Conservation (phyloP, 768 basidiomycete genomes). For the Termitomyces sp. region DNA sequence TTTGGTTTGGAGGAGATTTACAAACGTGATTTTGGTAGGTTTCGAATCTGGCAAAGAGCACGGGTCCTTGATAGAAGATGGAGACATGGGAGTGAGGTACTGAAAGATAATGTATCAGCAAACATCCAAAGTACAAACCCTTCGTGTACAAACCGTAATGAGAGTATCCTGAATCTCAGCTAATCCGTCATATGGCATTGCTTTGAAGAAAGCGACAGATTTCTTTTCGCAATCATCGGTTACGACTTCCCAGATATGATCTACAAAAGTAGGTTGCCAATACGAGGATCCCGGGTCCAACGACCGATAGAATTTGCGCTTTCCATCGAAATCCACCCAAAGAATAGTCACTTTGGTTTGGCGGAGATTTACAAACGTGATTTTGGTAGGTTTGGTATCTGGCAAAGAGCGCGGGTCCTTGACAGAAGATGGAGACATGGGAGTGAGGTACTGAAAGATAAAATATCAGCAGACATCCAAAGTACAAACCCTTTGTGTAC, state of each 20-base stretch:
- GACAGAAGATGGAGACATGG: background rate
- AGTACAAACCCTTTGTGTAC: background rate
- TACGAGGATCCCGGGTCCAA: background rate
- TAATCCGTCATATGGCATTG: background rate
- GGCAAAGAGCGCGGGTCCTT: background rate
- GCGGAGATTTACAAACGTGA: constrained; percentile 10
- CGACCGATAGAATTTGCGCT: background rate
- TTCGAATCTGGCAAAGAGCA: background rate
- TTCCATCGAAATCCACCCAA: constrained; percentile 4
- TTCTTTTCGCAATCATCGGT: background rate
- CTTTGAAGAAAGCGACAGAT: constrained; percentile 5
- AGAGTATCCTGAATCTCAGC: too few relatives aligned
- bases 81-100: background rate
- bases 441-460: background rate
- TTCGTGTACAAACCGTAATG: background rate
- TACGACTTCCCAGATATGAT: constrained; percentile 7
- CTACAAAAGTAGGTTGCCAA: constrained; percentile 7
- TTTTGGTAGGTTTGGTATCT: background rate
- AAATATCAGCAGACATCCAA: background rate
- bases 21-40: constrained; percentile 7
- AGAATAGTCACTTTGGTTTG: background rate
- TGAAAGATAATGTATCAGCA: background rate
- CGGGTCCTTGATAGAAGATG: background rate
- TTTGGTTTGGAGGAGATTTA: constrained; percentile 2
- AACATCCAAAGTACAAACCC: background rate